Conservation (phyloP, 306 rosid genomes). For the Leucaena leucocephala region DNA sequence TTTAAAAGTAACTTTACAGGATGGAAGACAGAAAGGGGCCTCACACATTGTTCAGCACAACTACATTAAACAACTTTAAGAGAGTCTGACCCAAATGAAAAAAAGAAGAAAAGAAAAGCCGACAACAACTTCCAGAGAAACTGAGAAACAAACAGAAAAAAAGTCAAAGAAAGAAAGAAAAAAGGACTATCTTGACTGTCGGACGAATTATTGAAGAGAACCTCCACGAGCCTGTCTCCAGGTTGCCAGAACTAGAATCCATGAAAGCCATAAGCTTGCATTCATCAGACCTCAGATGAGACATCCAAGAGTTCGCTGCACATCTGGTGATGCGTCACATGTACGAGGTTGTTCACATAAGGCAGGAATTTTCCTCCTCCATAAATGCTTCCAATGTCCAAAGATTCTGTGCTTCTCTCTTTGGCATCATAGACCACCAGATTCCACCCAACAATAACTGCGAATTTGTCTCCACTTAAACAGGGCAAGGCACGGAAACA, state of each 20-base stretch:
- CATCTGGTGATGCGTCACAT: conserved; percentile 16
- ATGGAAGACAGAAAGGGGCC: not conserved
- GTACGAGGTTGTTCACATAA: conserved; percentile 47
- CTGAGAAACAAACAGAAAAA: not conserved
- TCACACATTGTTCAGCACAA: not conserved
- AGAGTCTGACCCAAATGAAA: not conserved
- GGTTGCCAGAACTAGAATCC: not conserved
- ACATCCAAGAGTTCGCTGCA: not conserved
- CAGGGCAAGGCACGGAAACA: conserved; percentile 33
- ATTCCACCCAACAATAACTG: not conserved
- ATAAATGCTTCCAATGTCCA: not conserved
- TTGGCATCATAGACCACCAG: conserved; percentile 33
- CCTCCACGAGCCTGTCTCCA: not conserved
- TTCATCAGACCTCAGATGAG: not conserved
- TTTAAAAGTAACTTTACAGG: not conserved
- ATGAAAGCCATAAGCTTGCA: not conserved
- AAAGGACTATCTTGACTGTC: not conserved
- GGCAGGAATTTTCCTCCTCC: conserved; percentile 32
- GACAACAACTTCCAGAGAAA: not conserved
- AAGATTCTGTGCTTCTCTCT: not conserved
- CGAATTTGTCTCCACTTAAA: conserved; percentile 35
- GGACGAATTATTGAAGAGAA: not conserved
- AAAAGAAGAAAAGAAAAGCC: not conserved
- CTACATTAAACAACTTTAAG: not conserved
- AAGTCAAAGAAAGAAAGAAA: too few species aligned